These are phyloP conservation scores for Pestalotiopsis sp. DNA, from an alignment of 2,329 filamentous ascomycete genomes.

Conservation along the genomic window DNA sequence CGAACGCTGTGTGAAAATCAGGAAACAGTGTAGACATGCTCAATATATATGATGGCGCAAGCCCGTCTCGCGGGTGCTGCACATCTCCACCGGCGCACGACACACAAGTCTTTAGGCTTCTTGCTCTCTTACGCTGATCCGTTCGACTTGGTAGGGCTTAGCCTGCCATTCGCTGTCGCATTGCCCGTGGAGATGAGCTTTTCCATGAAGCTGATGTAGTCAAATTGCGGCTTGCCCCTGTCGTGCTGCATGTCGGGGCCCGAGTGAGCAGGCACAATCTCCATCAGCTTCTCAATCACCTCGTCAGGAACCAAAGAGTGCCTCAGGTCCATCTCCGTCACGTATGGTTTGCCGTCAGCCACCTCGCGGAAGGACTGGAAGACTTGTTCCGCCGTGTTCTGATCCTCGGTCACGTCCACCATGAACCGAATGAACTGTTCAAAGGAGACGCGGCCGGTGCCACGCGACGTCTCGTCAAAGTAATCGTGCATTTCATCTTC, in stretches of 20 bases:
- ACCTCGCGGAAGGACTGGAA: conserved; percentile 98
- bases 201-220: conserved; percentile 98
- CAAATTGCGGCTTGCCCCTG: conserved; percentile 82
- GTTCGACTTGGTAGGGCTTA: conserved; percentile 31
- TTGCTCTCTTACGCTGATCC: conserved; percentile 21
- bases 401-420: conserved; percentile 98
- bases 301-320: conserved; percentile 96
- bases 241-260: conserved; percentile 88
- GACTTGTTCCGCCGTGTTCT: conserved; percentile 97
- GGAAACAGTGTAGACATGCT: not conserved
- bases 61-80: not conserved
- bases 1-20: not conserved
- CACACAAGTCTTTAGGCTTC: not conserved
- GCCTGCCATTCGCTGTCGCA: conserved; percentile 28
- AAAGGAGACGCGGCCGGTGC: conserved; percentile 82
- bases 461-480: conserved; percentile 84
- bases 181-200: conserved; percentile 61
- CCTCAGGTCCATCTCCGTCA: conserved; percentile 94
- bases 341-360: conserved; percentile 97
- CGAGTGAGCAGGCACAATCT: conserved; percentile 82
- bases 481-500: conserved; percentile 98
- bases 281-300: conserved; percentile 88
- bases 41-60: not conserved
- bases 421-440: conserved; percentile 99
- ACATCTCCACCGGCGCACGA: not conserved